Conservation (phyloP, 495 filamentous ascomycete species). For the Monascus purpureus region DNA sequence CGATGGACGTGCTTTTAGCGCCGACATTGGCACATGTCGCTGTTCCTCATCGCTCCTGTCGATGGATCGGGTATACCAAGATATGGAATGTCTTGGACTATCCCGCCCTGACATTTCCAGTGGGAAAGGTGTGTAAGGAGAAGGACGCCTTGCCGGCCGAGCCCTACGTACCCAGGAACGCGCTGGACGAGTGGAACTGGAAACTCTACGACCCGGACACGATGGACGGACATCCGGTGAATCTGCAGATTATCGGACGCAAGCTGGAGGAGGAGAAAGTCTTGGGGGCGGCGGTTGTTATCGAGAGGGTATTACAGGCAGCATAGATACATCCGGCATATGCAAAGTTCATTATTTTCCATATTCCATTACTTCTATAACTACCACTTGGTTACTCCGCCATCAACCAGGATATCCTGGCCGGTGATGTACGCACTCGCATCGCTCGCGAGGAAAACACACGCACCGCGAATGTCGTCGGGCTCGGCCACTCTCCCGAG, state of each 20-base stretch:
- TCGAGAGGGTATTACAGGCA: too few species aligned
- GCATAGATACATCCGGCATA: too few species aligned
- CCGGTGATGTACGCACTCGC: constrained; percentile 72
- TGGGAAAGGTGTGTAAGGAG: constrained; percentile 35
- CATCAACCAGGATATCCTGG: constrained; percentile 46
- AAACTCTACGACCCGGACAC: constrained; percentile 29
- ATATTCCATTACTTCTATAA: too few species aligned
- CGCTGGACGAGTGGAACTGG: constrained; percentile 37
- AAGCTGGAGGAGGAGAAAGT: constrained; percentile 42
- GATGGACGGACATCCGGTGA: constrained; percentile 31
- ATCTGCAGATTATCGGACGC: constrained; percentile 37
- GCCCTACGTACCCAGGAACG: constrained; percentile 34
- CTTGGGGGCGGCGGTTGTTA: constrained; percentile 24
- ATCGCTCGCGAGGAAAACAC: constrained; percentile 69
- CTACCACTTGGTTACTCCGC: constrained; percentile 21
- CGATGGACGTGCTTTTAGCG: constrained; percentile 50
- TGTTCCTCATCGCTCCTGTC: constrained; percentile 33
- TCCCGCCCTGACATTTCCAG: constrained; percentile 40
- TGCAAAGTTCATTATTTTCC: too few species aligned
- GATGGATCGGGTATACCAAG: constrained; percentile 44
- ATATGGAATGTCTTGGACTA: constrained; percentile 64
- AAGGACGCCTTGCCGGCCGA: constrained; percentile 25
- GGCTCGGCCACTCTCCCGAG: constrained; percentile 58
- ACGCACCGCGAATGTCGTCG: constrained; percentile 71
- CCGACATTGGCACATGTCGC: constrained; percentile 34